These are phyloP conservation scores for Drosera capensis DNA, from an alignment of 148 eudicot species.

Conservation along the genomic window DNA sequence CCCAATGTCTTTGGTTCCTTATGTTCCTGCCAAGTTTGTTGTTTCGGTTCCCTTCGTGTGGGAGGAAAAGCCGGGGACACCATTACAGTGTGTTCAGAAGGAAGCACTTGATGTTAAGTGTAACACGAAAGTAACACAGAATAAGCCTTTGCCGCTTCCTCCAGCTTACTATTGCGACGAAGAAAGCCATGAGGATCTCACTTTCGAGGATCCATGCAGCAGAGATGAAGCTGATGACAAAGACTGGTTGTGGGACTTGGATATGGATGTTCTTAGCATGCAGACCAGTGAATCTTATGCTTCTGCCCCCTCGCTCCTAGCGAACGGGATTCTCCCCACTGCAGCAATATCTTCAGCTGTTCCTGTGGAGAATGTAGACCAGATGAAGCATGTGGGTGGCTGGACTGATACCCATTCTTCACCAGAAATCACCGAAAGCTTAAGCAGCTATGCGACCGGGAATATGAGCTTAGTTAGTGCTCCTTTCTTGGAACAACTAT, in stretches of 20 bases:
- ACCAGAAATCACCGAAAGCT: constrained; percentile 27
- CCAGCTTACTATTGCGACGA: constrained; percentile 15
- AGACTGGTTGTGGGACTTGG: constrained; percentile 30
- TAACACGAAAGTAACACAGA: constrained; percentile 9
- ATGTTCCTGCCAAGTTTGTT: constrained; percentile 35
- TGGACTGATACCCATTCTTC: constrained; percentile 24
- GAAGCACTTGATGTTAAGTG: constrained; percentile 6
- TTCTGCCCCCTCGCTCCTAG: constrained; percentile 37
- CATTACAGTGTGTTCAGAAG: constrained; percentile 35
- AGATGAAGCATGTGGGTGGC: constrained; percentile 6
- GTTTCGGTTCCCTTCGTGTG: constrained; percentile 66
- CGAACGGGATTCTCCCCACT: constrained; percentile 17
- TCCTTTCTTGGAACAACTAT: constrained; percentile 60
- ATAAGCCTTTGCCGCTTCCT: constrained; percentile 16
- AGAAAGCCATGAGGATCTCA: constrained; percentile 11
- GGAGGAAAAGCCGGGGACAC: constrained; percentile 92
- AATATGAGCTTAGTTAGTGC: constrained; percentile 41
- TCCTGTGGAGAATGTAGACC: constrained; percentile 16
- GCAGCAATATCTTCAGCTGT: constrained; percentile 16
- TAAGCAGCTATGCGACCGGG: constrained; percentile 32
- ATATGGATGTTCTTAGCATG: constrained; percentile 18
- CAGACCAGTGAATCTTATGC: constrained; percentile 25
- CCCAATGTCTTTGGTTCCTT: constrained; percentile 6
- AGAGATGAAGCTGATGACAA: constrained; percentile 12
- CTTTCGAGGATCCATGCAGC: constrained; percentile 5